Evolutionary conservation across 371 early-diverging fungal genomes (phyloP), one percentile per base, ranked within the genome.

Genomic region (Rhizopus microsporus): DNA sequence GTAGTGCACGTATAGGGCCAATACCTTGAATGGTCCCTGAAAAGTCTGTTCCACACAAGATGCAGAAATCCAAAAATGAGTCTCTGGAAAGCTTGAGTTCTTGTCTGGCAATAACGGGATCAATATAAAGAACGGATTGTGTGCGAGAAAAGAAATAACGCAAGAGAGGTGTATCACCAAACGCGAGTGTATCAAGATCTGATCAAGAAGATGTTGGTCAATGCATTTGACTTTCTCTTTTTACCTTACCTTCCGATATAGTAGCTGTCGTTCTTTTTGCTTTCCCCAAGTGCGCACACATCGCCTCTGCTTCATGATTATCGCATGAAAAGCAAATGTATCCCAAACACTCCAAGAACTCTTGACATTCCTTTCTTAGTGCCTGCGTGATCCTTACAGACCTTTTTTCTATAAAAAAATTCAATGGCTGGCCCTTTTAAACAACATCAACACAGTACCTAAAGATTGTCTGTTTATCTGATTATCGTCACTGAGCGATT

Each of bases 21-120:
- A 91, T 79, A 3, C 83, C 80, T 39, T 75, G 76, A 3, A 91
- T 76, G 0, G 84, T 89, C 3, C 64, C 68, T 17, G 86, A 82
- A 65, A 89, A 92, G 50, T 92, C 92, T 0, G 91, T 90, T 6
- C 91, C 92, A 56, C 90, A 92, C n/a, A 92, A 62, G 40, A 92
- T 92, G 54, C 91, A 89, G 51, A 92, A 23, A 60, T 91, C 92
- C 4, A 88, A 59, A 62, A 89, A 91, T 9, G 80, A 71, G 7
- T 72, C 70, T 37, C 74, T 62, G 5, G 69, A 77, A n/a, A 92
- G 45, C 0, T 75, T 77, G 12, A 92, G 68, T 23, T 69, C 73
- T 12, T 61, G 42, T 31, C 75, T 68, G 3, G 85, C 88, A n/a
- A 63, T 45, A n/a, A 72, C 50, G 1, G 84, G 78, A 58, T 90